A percentile compares a stretch with the other conserved stretches of the same genome.
These are phyloP conservation scores for Cicer chorassanicum DNA, from an alignment of 306 rosid genomes.

Conservation along the genomic window DNA sequence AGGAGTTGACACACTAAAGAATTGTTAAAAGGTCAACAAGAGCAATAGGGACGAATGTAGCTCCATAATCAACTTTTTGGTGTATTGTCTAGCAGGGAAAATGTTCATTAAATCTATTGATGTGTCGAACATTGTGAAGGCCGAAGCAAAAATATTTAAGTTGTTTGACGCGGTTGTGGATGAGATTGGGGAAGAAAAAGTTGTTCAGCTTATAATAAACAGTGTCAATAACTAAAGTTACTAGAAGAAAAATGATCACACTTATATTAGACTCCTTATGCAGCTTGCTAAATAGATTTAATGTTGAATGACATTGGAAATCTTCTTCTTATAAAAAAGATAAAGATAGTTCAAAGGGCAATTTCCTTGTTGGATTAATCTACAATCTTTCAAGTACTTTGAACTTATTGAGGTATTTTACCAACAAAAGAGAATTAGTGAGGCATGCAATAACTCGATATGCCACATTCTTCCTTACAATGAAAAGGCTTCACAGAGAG, in stretches of 20 bases:
- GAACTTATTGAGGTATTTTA: neutral
- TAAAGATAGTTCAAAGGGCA: neutral
- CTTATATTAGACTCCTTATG: neutral
- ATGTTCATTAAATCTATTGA: neutral
- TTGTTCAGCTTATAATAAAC: neutral
- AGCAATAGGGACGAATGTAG: neutral
- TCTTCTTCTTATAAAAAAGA: neutral
- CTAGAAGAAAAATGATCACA: neutral
- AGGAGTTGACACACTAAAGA: neutral
- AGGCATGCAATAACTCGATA: neutral
- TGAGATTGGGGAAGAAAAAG: neutral
- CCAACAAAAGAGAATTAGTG: neutral
- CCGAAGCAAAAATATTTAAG: neutral
- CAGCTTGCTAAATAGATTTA: neutral
- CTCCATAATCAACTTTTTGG: neutral
- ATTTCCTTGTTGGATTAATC: neutral
- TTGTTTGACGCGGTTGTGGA: neutral
- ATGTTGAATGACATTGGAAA: neutral
- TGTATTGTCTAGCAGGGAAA: neutral
- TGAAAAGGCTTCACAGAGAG: neutral
- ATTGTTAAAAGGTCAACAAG: neutral
- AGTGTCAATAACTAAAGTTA: neutral
- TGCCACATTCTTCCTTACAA: neutral
- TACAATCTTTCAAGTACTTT: neutral
- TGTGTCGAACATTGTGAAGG: neutral